Evolutionary conservation across 1,284 basidiomycete species (phyloP).

Genomic region (Fomitopsis pinicola): DNA sequence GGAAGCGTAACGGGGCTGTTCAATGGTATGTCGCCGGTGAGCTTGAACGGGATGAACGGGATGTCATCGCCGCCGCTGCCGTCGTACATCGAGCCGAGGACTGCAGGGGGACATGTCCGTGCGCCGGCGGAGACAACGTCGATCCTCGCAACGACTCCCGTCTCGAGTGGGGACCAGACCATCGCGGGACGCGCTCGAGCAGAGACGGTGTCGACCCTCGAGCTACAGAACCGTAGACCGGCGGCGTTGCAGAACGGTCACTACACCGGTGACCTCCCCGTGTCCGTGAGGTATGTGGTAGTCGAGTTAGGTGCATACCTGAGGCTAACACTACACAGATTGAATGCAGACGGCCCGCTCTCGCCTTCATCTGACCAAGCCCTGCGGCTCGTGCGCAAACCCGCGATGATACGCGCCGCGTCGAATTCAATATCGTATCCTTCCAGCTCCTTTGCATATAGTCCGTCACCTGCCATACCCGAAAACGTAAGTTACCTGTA

Average conservation of each 20-base stretch:
- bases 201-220: constrained; percentile 21
- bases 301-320: not conserved
- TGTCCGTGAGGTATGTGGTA: constrained; percentile 18
- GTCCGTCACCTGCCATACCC: constrained; percentile 24
- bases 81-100: constrained; percentile 9
- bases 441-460: constrained; percentile 24
- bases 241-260: constrained; percentile 21
- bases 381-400: constrained; percentile 31
- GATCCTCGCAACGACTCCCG: constrained; percentile 17
- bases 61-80: constrained; percentile 12
- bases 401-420: constrained; percentile 32
- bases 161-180: constrained; percentile 23
- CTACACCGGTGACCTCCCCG: constrained; percentile 15
- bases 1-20: constrained; percentile 5
- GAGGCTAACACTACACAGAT: constrained; percentile 2
- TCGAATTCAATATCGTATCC: constrained; percentile 36
- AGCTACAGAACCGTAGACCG: constrained; percentile 16
- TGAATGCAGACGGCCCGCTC: constrained; percentile 12
- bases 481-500: constrained; percentile 36
- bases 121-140: constrained; percentile 23
- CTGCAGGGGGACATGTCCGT: constrained; percentile 17
- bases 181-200: constrained; percentile 18
- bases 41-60: constrained; percentile 21
- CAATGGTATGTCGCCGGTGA: constrained; percentile 12
- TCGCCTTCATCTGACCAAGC: constrained; percentile 25